phyloP scores from a whole-genome alignment of 2,329 filamentous ascomycete genomes.

The Calonectria multiphialidica region DNA sequence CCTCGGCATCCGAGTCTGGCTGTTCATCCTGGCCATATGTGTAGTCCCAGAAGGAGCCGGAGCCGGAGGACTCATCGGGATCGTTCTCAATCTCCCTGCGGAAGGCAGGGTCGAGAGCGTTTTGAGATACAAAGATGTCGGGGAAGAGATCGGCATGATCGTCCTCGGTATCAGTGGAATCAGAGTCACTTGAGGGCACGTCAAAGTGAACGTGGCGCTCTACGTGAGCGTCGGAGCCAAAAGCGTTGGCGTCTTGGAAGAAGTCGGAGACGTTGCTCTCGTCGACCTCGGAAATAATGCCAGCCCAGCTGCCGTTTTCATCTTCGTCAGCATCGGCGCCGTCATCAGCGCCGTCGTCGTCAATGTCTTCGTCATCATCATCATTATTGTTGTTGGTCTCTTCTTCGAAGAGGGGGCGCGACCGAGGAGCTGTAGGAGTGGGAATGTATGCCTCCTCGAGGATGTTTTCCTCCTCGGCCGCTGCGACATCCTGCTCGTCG shows the following conservation, averaged over 20 bases:
- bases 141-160: slow-evolving; percentile 77
- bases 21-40: slow-evolving; percentile 59
- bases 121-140: slow-evolving; percentile 83
- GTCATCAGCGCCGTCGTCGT: slow-evolving; percentile 52
- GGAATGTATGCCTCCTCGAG: slow-evolving; percentile 60
- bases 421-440: slow-evolving; percentile 63
- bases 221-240: slow-evolving; percentile 53
- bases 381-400: slow-evolving; percentile 52
- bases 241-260: slow-evolving; percentile 53
- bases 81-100: slow-evolving; percentile 81
- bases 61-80: slow-evolving; percentile 68
- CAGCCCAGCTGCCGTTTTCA: slow-evolving; percentile 67
- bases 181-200: slow-evolving; percentile 75
- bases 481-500: slow-evolving; percentile 82
- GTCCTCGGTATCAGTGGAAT: slow-evolving; percentile 73
- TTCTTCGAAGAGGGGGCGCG: slow-evolving; percentile 50
- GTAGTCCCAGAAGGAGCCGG: slow-evolving; percentile 74
- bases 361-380: slow-evolving; percentile 55
- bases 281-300: slow-evolving; percentile 63
- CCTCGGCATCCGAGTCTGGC: slow-evolving; percentile 57
- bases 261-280: slow-evolving; percentile 59
- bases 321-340: slow-evolving; percentile 54
- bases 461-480: slow-evolving; percentile 83
- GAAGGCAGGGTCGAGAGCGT: slow-evolving; percentile 77
- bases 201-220: slow-evolving; percentile 82